Conservation (phyloP, 2,329 filamentous ascomycete genomes). For the Penicillium sp. region DNA sequence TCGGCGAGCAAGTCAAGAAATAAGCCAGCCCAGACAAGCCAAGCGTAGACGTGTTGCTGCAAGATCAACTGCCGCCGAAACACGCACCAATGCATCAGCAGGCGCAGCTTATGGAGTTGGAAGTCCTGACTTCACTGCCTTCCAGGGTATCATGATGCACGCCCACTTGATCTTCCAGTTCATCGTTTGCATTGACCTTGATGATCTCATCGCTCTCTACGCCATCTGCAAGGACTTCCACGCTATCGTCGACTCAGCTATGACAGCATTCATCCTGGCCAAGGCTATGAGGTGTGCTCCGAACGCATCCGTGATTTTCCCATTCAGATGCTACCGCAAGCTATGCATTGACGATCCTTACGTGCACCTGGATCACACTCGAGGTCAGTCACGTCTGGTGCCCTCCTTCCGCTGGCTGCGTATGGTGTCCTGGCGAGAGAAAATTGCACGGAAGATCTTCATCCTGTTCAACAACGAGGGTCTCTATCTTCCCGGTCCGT, state of each 20-base stretch:
- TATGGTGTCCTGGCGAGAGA: slow-evolving; percentile 60
- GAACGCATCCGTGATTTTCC: slow-evolving; percentile 55
- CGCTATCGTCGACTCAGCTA: slow-evolving; percentile 55
- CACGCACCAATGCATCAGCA: background rate
- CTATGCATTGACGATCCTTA: slow-evolving; percentile 60
- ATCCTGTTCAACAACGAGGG: slow-evolving; percentile 56
- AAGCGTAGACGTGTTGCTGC: background rate
- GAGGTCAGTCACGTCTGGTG: slow-evolving; percentile 45
- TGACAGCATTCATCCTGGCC: slow-evolving; percentile 55
- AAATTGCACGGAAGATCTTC: slow-evolving; percentile 59
- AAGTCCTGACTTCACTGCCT: slow-evolving; percentile 10
- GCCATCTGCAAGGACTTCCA: slow-evolving; percentile 62
- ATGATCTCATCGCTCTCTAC: slow-evolving; percentile 62
- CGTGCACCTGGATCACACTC: slow-evolving; percentile 19
- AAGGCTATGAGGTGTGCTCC: slow-evolving; percentile 55
- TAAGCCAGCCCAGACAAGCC: background rate
- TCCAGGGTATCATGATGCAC: slow-evolving; percentile 16
- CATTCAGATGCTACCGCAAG: slow-evolving; percentile 55
- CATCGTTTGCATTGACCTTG: slow-evolving; percentile 50
- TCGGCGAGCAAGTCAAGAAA: too few relatives aligned
- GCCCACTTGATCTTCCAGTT: slow-evolving; percentile 55
- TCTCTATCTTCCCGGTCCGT: slow-evolving; percentile 51
- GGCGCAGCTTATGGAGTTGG: background rate
- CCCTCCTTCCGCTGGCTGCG: slow-evolving; percentile 65
- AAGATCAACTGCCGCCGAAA: background rate